Evolutionary conservation across 108 stramenopile genomes (phyloP).

Genomic region (Stephanodiscus minutulus): DNA sequence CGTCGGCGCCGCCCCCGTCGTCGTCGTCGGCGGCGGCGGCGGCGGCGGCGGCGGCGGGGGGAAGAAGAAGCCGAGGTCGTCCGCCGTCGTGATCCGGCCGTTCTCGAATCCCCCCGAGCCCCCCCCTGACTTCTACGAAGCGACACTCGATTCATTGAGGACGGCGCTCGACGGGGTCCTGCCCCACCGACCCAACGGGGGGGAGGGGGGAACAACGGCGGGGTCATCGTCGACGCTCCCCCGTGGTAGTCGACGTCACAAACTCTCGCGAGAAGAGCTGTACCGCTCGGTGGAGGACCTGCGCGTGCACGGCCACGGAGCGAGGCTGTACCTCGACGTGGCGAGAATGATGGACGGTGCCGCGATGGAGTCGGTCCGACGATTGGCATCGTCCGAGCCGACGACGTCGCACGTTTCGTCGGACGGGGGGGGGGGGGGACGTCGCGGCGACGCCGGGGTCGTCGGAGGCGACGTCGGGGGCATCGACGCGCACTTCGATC

Average conservation of each 20-base stretch:
- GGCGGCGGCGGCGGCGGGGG: neutral
- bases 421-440: constrained; percentile 12
- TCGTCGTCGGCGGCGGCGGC: neutral
- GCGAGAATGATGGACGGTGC: constrained; percentile 58
- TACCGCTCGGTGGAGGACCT: constrained; percentile 77
- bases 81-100: constrained; percentile 70
- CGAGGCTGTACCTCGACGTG: constrained; percentile 66
- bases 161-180: constrained; percentile 33
- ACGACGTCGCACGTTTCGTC: neutral
- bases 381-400: neutral
- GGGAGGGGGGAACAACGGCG: neutral
- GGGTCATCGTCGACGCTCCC: neutral
- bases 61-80: neutral
- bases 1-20: neutral
- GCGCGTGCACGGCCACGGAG: constrained; percentile 71
- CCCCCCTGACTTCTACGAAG: constrained; percentile 73
- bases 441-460: constrained; percentile 1
- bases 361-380: constrained; percentile 42
- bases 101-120: constrained; percentile 75
- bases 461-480: no score
- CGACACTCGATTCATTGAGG: constrained; percentile 49
- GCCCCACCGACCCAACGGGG: neutral
- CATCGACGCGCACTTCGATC: constrained; percentile 60
- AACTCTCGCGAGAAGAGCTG: constrained; percentile 56
- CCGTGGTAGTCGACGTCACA: no score